Evolutionary conservation across 768 basidiomycete genomes (phyloP).

Genomic region (Psilocybe tampanensis): DNA sequence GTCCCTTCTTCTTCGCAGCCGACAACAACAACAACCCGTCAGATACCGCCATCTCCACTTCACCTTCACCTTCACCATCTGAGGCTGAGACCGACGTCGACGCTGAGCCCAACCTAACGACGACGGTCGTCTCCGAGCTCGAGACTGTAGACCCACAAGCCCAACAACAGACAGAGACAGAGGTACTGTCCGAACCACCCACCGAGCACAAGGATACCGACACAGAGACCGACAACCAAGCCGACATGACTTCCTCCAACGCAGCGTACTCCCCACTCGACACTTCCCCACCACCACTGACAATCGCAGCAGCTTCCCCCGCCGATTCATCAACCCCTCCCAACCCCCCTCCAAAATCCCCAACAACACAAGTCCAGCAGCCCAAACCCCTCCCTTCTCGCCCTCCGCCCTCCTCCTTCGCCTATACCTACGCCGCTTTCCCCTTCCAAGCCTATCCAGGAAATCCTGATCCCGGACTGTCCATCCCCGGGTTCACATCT

Average conservation of each 20-base stretch:
- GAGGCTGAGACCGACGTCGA: too few relatives aligned
- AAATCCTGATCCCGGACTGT: conserved; percentile 61
- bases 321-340: not conserved
- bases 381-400: conserved; percentile 5
- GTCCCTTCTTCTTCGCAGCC: conserved; percentile 29
- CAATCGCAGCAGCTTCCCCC: not conserved
- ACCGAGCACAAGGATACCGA: too few relatives aligned
- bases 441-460: conserved; percentile 68
- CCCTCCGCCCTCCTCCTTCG: conserved; percentile 37
- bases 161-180: too few relatives aligned
- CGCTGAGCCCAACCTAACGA: too few relatives aligned
- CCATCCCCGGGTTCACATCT: conserved; percentile 43
- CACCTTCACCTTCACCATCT: too few relatives aligned
- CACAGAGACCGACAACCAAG: not conserved
- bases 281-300: too few relatives aligned
- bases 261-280: too few relatives aligned
- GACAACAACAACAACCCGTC: conserved; percentile 7
- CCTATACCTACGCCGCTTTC: conserved; percentile 19
- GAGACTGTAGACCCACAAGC: too few relatives aligned
- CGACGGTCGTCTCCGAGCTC: too few relatives aligned
- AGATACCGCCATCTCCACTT: too few relatives aligned
- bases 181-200: too few relatives aligned
- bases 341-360: not conserved
- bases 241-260: not conserved
- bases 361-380: conserved; percentile 4